Evolutionary conservation across 176 grass and related monocot genomes (phyloP).

Genomic region (Bonia amplexicaulis): DNA sequence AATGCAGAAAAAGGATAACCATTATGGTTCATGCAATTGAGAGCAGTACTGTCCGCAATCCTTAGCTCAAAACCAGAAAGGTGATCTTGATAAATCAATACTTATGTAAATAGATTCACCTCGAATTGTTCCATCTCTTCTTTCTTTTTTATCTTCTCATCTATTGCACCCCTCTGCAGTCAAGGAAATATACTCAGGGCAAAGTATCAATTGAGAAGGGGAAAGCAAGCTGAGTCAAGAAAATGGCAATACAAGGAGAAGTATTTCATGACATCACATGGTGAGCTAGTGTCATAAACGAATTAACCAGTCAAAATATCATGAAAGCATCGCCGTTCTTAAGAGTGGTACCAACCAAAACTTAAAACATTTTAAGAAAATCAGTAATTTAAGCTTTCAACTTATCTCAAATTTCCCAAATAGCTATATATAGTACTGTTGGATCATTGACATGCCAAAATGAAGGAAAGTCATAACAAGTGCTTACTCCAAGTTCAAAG

Average conservation of each 20-base stretch:
- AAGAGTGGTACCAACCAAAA: neutral
- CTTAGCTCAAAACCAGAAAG: neutral
- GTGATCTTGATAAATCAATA: neutral
- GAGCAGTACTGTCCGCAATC: neutral
- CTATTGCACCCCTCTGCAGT: slow-evolving; percentile 74
- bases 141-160: slow-evolving; percentile 89
- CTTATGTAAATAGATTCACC: slow-evolving; percentile 40
- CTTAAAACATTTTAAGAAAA: neutral
- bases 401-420: neutral
- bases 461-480: neutral
- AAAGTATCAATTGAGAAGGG: neutral
- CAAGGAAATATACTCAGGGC: slow-evolving; percentile 7
- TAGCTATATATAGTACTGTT: neutral
- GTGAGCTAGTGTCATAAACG: neutral
- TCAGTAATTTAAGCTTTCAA: neutral
- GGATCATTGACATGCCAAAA: too few species aligned
- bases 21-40: neutral
- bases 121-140: slow-evolving; percentile 91
- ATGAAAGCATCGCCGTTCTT: neutral
- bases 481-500: neutral
- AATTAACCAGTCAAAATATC: neutral
- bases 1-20: slow-evolving; percentile 1
- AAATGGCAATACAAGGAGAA: neutral
- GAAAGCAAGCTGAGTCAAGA: neutral
- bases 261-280: neutral